Base-by-base conservation (phyloP, 371 early-diverging fungal species). In the Smittium culicis region DNA sequence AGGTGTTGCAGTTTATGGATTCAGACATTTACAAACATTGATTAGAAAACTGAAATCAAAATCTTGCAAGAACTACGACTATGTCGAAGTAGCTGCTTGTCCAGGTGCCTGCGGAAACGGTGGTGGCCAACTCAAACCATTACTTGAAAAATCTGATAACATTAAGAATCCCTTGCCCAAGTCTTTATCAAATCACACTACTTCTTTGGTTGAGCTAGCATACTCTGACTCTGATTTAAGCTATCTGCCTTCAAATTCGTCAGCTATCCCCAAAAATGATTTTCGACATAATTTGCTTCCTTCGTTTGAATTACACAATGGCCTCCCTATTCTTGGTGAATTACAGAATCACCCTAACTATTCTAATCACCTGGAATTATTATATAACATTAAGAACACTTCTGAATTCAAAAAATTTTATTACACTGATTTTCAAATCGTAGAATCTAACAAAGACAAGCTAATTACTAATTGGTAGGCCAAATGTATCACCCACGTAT, bases 21-120 rank as follows among this genome's bases (percentile, higher is more conserved):
- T 98, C 80, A 83, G 94, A 31, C 94, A 98, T 72, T 90, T 98
- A 69, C 97, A 98, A 77, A 96, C 93, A 67, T 73, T 94, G 61
- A 90, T 96, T 25, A 87, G 96, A 27, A 91, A 89, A 69, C 77
- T 88, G 62, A 90, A 90, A 67, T 80, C 79, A 0, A 82, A 84
- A 33, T 82, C 83, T 61, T 79, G 82, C 27, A 74, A 74, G 0
- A 16, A 32, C 20, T 93, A 88, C 73, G 87, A 95, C 70, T 98
- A 87, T 72, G 88, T 96, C 0, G 97, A 98, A 72, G 91, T 98
- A 1, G 58, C 57, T 68, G 76, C 77, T 8, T 73, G 77, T 25
- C 77, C 77, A 14, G 70, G 69, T 60, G 77, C 73, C 1, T 76
- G 73, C 67, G 71, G 68, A 0, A 76, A 77, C 54, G 77, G 77